Evolutionary conservation across 1,139 yeast species (phyloP).

Genomic region (Geotrichum histeridarum): DNA sequence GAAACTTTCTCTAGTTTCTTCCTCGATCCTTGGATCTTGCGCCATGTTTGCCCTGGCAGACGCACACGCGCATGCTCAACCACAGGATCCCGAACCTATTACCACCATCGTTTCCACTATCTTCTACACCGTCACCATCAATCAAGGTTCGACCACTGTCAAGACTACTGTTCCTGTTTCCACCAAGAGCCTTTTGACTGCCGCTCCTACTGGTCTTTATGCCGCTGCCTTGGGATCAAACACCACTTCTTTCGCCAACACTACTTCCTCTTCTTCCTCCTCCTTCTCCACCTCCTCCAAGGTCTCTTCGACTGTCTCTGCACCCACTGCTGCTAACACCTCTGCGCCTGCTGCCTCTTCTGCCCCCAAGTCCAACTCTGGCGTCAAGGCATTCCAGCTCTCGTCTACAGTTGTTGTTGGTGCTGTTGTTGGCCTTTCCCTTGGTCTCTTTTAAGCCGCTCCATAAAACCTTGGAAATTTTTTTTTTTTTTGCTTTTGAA

Average conservation of each 20-base stretch:
- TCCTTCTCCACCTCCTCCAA: neutral
- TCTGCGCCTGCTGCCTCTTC: neutral
- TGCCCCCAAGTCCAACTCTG: neutral
- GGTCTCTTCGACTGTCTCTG: neutral
- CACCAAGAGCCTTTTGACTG: neutral
- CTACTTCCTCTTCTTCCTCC: neutral
- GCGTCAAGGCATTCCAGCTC: neutral
- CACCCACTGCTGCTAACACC: neutral
- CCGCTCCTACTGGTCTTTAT: neutral
- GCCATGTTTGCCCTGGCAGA: neutral
- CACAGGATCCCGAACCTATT: neutral
- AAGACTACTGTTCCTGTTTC: neutral
- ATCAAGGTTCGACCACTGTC: slow-evolving; percentile 1
- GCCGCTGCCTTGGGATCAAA: slow-evolving; percentile 2
- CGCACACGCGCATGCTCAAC: neutral
- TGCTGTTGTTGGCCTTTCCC: neutral
- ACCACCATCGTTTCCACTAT: slow-evolving; percentile 12
- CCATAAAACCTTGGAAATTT: neutral
- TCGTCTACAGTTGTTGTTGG: neutral
- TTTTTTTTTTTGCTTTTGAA: slow-evolving; percentile 1
- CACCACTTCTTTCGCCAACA: neutral
- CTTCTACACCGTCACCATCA: slow-evolving; percentile 7
- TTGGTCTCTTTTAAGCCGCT: neutral
- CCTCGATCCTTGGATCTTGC: neutral
- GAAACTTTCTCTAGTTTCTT: slow-evolving; percentile 2